Conservation (phyloP, 2,329 filamentous ascomycete species). For the Microcyclospora pomicola region DNA sequence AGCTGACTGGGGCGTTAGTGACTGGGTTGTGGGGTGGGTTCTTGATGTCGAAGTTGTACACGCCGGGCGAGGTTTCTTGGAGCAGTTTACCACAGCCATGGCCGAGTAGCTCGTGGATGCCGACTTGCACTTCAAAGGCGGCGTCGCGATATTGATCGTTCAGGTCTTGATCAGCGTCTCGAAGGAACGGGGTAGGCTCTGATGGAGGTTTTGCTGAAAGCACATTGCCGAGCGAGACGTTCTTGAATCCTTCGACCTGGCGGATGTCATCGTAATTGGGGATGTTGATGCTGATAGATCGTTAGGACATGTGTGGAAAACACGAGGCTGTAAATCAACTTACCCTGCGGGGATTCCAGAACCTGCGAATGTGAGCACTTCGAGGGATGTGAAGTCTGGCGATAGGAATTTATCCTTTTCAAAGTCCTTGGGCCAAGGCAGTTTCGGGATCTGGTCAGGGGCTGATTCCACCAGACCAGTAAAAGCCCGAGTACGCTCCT, state of each 20-base stretch:
- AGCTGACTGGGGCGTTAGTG: constrained; percentile 60
- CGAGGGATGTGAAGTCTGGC: constrained; percentile 88
- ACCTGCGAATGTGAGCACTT: constrained; percentile 70
- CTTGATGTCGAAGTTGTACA: constrained; percentile 75
- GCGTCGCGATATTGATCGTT: constrained; percentile 74
- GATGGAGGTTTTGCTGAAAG: constrained; percentile 81
- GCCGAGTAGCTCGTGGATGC: constrained; percentile 75
- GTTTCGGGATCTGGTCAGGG: constrained; percentile 67
- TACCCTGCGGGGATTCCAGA: constrained; percentile 42
- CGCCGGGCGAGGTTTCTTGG: constrained; percentile 69
- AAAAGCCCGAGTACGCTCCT: constrained; percentile 81
- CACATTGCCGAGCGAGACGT: constrained; percentile 86
- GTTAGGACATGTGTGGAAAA: constrained; percentile 5
- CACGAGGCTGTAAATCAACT: background rate
- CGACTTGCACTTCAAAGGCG: constrained; percentile 91
- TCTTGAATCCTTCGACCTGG: constrained; percentile 79
- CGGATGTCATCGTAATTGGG: constrained; percentile 63
- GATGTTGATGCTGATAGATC: constrained; percentile 15
- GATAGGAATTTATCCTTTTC: constrained; percentile 94
- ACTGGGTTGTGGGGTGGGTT: constrained; percentile 74
- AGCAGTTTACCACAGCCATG: constrained; percentile 90
- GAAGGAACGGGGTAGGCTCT: constrained; percentile 84
- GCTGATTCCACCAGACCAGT: constrained; percentile 71
- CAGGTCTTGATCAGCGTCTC: constrained; percentile 58
- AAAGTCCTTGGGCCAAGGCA: constrained; percentile 79